phyloP scores from a whole-genome alignment of 192 early-diverging fungal species.

The Rhizophagus sp. region DNA sequence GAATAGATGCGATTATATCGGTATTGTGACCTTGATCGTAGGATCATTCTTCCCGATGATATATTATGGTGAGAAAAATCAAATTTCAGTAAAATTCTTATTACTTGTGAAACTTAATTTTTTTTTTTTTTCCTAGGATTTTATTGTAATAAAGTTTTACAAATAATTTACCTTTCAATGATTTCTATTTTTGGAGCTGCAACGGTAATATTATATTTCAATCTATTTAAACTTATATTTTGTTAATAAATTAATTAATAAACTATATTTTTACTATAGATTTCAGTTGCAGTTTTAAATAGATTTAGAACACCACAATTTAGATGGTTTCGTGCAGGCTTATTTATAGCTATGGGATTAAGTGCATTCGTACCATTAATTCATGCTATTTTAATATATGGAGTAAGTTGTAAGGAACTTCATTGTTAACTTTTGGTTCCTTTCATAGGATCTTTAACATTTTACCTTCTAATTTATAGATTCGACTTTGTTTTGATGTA shows the following conservation, averaged over 20 bases:
- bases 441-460: background rate
- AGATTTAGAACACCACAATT: constrained; percentile 74
- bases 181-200: constrained; percentile 65
- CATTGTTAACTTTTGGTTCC: background rate
- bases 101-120: background rate
- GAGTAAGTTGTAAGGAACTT: constrained; percentile 47
- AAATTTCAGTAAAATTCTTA: background rate
- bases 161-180: constrained; percentile 58
- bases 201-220: constrained; percentile 45
- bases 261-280: constrained; percentile 26
- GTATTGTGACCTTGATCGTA: constrained; percentile 82
- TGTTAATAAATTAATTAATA: background rate
- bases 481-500: constrained; percentile 43
- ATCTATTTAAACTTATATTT: background rate
- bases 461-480: constrained; percentile 21
- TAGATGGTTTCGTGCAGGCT: constrained; percentile 71
- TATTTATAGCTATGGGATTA: constrained; percentile 82
- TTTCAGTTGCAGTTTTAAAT: constrained; percentile 58
- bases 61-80: constrained; percentile 44
- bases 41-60: constrained; percentile 56
- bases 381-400: constrained; percentile 67
- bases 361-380: constrained; percentile 71
- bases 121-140: constrained; percentile 34
- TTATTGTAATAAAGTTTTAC: constrained; percentile 44
- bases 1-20: constrained; percentile 93